Evolutionary conservation across 176 grass and related monocot species (phyloP), one percentile per base, ranked within the genome.

Genomic region (Dactylis glomerata): DNA sequence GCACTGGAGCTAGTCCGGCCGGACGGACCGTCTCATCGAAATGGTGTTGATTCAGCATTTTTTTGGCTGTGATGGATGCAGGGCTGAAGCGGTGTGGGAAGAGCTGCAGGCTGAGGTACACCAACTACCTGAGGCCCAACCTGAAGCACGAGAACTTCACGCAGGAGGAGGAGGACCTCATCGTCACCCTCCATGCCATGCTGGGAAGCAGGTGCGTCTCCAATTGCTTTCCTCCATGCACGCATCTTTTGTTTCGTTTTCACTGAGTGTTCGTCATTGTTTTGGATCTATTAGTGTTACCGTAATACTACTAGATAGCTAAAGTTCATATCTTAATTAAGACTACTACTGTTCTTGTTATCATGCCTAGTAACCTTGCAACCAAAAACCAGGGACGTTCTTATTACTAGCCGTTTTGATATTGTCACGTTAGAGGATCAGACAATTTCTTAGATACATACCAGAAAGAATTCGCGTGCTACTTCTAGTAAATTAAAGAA

Each of bases 71-170:
- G 0, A 46, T 71, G 69, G 34, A 19, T 77, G 56, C 77, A 98
- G 96, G 96, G 68, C 72, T 99, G 83, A 99, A 94, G 78, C 93
- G 93, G 77, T 96, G 96, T 59, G 93, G 93, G 62, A 99, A 95
- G 89, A 99, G 93, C 87, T 99, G 93, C 75, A 88, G 91, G 70
- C 62, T 96, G 88, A 87, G 96, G 83, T 98, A 93, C 85, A 95
- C 93, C 32, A 98, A 98, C 79, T 95, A 98, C 91, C 80, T 98
- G 85, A 90, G 96, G 78, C 96, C 93, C 19, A 98, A 96, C 76
- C 80, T 98, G 75, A 96, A 96, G 88, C 93, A 95, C 75, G 91
- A 98, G 78, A 85, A 91, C 86, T 98, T 98, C 91, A 94, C 96
- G 15, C 87, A 89, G 68, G 89, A 96, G 75, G 96, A 98, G 75